phyloP scores from a whole-genome alignment of 768 basidiomycete genomes.

The Auriculariales sp. region DNA sequence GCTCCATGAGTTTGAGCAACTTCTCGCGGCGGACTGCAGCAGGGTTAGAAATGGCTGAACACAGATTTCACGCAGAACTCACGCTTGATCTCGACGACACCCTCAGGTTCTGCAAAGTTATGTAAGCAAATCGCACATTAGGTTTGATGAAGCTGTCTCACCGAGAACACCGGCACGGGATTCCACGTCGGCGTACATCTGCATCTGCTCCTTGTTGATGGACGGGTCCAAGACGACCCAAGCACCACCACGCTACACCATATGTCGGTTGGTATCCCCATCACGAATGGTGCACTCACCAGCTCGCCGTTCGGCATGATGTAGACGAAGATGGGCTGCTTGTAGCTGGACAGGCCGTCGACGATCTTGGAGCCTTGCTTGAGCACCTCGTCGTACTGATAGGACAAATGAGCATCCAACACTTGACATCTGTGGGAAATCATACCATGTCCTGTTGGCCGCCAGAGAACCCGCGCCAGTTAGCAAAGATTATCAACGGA shows the following conservation, averaged over 20 bases:
- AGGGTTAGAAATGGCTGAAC: background rate
- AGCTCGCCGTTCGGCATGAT: conserved; percentile 97
- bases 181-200: conserved; percentile 97
- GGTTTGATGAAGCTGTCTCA: conserved; percentile 5
- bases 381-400: conserved; percentile 76
- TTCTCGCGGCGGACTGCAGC: conserved; percentile 74
- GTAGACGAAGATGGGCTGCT: conserved; percentile 95
- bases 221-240: conserved; percentile 99
- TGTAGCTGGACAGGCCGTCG: conserved; percentile 93
- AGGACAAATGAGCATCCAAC: background rate
- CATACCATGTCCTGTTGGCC: conserved; percentile 91
- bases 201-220: conserved; percentile 94
- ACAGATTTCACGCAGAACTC: background rate
- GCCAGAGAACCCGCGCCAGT: conserved; percentile 99
- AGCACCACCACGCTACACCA: conserved; percentile 67
- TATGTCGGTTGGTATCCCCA: background rate
- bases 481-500: conserved; percentile 96
- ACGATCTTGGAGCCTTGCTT: conserved; percentile 98
- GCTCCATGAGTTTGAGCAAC: conserved; percentile 80
- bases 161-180: conserved; percentile 79
- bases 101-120: conserved; percentile 68
- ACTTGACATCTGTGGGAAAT: conserved; percentile 6
- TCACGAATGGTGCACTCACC: conserved; percentile 6
- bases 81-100: conserved; percentile 89
- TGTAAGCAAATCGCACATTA: background rate